Conservation (phyloP, 768 basidiomycete species). For the Collybia mongolica region DNA sequence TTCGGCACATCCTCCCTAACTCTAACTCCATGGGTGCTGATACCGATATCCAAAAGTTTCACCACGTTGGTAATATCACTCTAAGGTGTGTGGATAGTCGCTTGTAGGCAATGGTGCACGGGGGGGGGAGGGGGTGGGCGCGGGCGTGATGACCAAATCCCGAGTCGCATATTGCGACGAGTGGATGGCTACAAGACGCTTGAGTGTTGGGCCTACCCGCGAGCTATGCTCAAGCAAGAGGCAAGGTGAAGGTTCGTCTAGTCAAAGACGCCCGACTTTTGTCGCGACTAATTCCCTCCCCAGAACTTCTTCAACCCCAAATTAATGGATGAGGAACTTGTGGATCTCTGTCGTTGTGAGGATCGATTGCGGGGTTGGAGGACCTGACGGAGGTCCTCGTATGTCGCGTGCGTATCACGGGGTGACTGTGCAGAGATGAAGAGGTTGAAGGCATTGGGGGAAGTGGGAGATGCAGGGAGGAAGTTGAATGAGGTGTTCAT, state of each 20-base stretch:
- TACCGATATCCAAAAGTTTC: too few species aligned
- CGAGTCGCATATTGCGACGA: background rate
- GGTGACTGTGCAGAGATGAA: slow-evolving; percentile 34
- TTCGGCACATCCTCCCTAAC: too few species aligned
- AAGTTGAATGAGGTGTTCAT: slow-evolving; percentile 21
- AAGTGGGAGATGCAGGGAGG: slow-evolving; percentile 20
- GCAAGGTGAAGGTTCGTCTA: background rate
- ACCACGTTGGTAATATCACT: too few species aligned
- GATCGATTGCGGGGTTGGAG: slow-evolving; percentile 22
- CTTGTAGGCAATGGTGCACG: too few species aligned
- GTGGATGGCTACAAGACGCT: background rate
- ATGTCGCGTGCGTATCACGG: slow-evolving; percentile 36
- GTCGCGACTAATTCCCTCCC: slow-evolving; percentile 7
- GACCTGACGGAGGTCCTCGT: slow-evolving; percentile 35
- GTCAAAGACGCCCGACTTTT: background rate
- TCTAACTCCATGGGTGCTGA: too few species aligned
- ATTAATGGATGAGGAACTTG: slow-evolving; percentile 11
- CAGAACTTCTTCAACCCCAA: slow-evolving; percentile 13
- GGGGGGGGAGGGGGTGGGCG: too few species aligned
- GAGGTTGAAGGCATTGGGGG: slow-evolving; percentile 30
- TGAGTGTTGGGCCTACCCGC: background rate
- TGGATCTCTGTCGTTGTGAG: slow-evolving; percentile 2
- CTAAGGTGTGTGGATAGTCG: too few species aligned
- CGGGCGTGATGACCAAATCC: too few species aligned
- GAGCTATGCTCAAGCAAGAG: slow-evolving; percentile 6